Conservation (phyloP, 352 stramenopile genomes). For the Globisporangium mamillatum region DNA sequence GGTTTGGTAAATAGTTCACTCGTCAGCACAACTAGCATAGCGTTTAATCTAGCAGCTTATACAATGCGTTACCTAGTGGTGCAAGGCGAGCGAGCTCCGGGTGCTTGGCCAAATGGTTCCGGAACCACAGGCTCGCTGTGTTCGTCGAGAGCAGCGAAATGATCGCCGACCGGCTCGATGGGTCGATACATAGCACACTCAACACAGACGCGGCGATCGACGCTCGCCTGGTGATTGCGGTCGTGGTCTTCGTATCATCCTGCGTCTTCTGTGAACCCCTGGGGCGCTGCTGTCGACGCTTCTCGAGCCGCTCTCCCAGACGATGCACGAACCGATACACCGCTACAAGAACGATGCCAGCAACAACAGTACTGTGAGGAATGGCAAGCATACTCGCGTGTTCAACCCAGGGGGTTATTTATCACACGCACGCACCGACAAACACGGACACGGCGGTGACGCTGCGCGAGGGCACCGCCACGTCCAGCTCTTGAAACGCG, state of each 20-base stretch:
- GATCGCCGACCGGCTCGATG: constrained; percentile 38
- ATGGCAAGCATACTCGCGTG: not conserved
- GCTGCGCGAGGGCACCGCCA: constrained; percentile 37
- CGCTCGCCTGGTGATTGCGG: constrained; percentile 15
- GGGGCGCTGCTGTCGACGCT: constrained; percentile 6
- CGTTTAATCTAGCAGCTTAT: not conserved
- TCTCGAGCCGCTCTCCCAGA: constrained; percentile 14
- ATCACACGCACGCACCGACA: constrained; percentile 35
- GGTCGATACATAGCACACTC: constrained; percentile 29
- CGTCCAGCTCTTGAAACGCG: not conserved
- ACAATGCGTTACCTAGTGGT: constrained; percentile 20
- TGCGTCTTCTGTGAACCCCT: not conserved
- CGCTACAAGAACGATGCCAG: constrained; percentile 19
- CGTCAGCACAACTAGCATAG: not conserved
- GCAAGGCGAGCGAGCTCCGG: constrained; percentile 31
- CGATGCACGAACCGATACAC: constrained; percentile 44
- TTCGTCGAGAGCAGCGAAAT: constrained; percentile 55
- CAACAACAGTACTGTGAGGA: constrained; percentile 1
- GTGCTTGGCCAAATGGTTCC: constrained; percentile 24
- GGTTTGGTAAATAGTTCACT: not conserved
- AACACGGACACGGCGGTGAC: constrained; percentile 49
- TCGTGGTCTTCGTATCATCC: not conserved
- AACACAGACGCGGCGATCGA: constrained; percentile 34
- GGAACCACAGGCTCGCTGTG: constrained; percentile 37
- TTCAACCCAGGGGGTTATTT: not conserved